These are phyloP conservation scores for Alectoria sarmentosa DNA, from an alignment of 495 filamentous ascomycete genomes.

Conservation along the genomic window DNA sequence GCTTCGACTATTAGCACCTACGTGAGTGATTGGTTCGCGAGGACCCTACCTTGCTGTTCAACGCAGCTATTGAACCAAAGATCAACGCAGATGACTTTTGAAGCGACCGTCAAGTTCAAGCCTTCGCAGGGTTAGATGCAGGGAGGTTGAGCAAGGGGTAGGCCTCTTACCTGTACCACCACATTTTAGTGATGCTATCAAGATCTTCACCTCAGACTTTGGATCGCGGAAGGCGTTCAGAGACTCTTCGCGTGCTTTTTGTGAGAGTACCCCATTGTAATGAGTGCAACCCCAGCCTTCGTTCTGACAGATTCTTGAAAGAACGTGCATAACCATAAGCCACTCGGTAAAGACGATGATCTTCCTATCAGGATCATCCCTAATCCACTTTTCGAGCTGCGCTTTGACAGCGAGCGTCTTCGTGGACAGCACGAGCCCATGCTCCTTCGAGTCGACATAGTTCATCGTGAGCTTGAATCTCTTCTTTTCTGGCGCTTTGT, in stretches of 20 bases:
- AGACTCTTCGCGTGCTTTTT: constrained; percentile 25
- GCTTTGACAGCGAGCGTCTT: constrained; percentile 22
- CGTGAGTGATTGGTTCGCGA: background rate
- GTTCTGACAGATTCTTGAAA: constrained; percentile 27
- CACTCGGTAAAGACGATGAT: constrained; percentile 42
- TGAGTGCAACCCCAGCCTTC: constrained; percentile 29
- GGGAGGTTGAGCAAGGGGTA: background rate
- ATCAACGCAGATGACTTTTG: constrained; percentile 51
- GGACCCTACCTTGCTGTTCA: constrained; percentile 39
- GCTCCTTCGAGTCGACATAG: constrained; percentile 26
- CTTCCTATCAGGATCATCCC: constrained; percentile 30
- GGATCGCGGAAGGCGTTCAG: background rate
- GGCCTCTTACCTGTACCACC: constrained; percentile 33
- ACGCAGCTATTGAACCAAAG: constrained; percentile 53
- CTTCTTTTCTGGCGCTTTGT: too few relatives aligned
- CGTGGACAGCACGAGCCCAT: constrained; percentile 16
- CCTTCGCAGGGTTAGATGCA: constrained; percentile 20
- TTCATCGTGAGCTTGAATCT: constrained; percentile 14
- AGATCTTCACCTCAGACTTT: constrained; percentile 22
- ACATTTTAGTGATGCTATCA: constrained; percentile 41
- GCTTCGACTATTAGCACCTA: constrained; percentile 36
- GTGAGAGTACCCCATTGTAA: constrained; percentile 33
- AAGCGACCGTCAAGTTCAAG: constrained; percentile 49
- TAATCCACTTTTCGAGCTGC: constrained; percentile 33
- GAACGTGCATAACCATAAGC: constrained; percentile 26